These are phyloP conservation scores for Dendrobium huoshanense DNA, from an alignment of 106 monocot species.

Conservation along the genomic window DNA sequence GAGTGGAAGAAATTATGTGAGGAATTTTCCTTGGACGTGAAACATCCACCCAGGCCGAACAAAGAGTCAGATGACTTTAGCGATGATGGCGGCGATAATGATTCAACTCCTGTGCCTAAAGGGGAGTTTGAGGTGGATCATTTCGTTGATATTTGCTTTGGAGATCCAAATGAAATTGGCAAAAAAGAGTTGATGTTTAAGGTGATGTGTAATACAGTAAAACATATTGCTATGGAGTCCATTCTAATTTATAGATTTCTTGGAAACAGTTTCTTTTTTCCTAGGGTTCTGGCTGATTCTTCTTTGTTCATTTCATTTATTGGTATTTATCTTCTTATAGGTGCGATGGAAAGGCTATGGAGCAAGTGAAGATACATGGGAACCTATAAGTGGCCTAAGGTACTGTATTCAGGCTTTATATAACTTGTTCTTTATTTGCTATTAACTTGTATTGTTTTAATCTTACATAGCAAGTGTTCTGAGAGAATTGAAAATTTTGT, in stretches of 20 bases:
- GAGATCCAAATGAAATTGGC: slow-evolving; percentile 42
- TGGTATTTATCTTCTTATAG: slow-evolving; percentile 13
- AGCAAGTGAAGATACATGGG: slow-evolving; percentile 55
- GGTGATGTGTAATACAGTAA: slow-evolving; percentile 19
- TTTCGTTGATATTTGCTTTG: slow-evolving; percentile 69
- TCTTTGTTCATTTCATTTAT: too few species aligned
- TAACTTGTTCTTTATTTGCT: not conserved
- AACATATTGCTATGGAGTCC: not conserved
- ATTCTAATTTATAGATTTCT: not conserved
- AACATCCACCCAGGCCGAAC: slow-evolving; percentile 1
- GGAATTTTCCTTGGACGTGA: slow-evolving; percentile 17
- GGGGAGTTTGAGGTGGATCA: slow-evolving; percentile 71
- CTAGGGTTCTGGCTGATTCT: not conserved
- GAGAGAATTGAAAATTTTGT: slow-evolving; percentile 48
- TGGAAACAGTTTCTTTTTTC: not conserved
- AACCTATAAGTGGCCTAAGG: slow-evolving; percentile 42
- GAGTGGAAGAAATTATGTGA: slow-evolving; percentile 69
- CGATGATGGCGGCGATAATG: slow-evolving; percentile 24
- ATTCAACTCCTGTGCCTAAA: not conserved
- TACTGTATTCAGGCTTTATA: slow-evolving; percentile 6
- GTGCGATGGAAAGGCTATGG: slow-evolving; percentile 70
- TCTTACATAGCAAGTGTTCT: slow-evolving; percentile 31
- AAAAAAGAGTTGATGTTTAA: slow-evolving; percentile 55
- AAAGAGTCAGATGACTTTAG: slow-evolving; percentile 19
- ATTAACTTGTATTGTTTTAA: not conserved